These are phyloP conservation scores for Neocucurbitaria cava DNA, from an alignment of 2,329 filamentous ascomycete genomes.

Conservation along the genomic window DNA sequence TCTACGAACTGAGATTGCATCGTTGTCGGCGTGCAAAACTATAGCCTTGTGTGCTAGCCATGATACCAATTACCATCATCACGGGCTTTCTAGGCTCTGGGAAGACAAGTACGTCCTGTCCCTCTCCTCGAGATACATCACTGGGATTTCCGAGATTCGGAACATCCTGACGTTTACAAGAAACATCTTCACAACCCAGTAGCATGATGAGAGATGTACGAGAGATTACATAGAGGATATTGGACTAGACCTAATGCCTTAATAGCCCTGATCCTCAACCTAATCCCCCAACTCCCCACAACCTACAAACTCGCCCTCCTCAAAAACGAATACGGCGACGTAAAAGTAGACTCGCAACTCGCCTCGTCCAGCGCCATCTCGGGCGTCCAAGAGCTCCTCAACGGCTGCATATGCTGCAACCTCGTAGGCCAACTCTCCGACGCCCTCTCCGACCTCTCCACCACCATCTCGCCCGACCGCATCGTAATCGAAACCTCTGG, in stretches of 20 bases:
- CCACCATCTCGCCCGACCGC: conserved; percentile 71
- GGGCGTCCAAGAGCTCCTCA: conserved; percentile 89
- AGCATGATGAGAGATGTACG: neutral
- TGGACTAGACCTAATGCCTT: conserved; percentile 1
- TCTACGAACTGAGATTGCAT: neutral
- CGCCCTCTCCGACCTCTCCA: conserved; percentile 77
- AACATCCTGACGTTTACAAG: neutral
- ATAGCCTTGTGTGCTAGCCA: conserved; percentile 13
- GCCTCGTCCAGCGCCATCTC: conserved; percentile 82
- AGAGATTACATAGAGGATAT: too few species aligned
- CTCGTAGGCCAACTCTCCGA: conserved; percentile 88
- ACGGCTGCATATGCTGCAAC: conserved; percentile 99
- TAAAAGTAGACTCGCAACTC: conserved; percentile 92
- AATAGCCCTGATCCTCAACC: conserved; percentile 80
- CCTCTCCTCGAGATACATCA: neutral
- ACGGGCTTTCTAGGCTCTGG: conserved; percentile 96
- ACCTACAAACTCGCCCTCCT: conserved; percentile 92
- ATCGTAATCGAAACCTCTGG: conserved; percentile 95
- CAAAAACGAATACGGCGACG: conserved; percentile 97
- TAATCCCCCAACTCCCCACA: conserved; percentile 86
- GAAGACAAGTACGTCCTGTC: conserved; percentile 71
- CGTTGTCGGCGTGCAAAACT: neutral
- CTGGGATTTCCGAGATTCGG: conserved; percentile 1
- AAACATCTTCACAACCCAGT: neutral
- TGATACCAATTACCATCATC: conserved; percentile 88